Conservation (phyloP, 2,329 filamentous ascomycete species). For the Cercospora zeae-maydis region DNA sequence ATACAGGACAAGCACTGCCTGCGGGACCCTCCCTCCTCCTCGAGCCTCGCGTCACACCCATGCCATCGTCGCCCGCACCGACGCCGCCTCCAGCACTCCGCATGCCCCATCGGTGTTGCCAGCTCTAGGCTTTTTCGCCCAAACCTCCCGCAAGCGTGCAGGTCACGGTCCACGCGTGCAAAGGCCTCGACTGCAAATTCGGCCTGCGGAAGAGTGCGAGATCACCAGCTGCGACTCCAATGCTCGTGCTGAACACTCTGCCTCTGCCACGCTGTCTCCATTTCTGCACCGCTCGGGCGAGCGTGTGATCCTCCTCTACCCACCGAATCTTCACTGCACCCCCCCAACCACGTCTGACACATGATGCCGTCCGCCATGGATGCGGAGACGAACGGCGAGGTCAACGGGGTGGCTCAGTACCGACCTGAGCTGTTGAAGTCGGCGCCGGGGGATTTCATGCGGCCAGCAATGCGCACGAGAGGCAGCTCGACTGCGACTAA, state of each 20-base stretch:
- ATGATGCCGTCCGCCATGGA: background rate
- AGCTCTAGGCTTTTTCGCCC: background rate
- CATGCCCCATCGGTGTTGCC: background rate
- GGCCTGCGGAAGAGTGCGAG: background rate
- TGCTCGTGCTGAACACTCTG: background rate
- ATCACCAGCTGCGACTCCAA: background rate
- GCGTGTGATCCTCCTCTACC: background rate
- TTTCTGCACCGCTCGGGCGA: background rate
- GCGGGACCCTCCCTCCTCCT: background rate
- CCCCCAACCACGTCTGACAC: background rate
- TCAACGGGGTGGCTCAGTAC: conserved; percentile 21
- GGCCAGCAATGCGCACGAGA: conserved; percentile 38
- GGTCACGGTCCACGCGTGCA: background rate
- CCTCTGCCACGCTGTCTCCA: background rate
- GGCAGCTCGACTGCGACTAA: conserved; percentile 41
- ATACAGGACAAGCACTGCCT: background rate
- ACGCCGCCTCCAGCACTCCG: background rate
- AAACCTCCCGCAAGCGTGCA: background rate
- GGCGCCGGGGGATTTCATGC: conserved; percentile 42
- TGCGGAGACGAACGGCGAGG: background rate
- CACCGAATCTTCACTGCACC: background rate
- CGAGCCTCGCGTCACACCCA: background rate
- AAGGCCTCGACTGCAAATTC: background rate
- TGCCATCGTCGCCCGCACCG: background rate
- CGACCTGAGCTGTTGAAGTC: conserved; percentile 27